Base-by-base conservation (phyloP, 2,329 filamentous ascomycete genomes). In the Aspergillus aculeatus region DNA sequence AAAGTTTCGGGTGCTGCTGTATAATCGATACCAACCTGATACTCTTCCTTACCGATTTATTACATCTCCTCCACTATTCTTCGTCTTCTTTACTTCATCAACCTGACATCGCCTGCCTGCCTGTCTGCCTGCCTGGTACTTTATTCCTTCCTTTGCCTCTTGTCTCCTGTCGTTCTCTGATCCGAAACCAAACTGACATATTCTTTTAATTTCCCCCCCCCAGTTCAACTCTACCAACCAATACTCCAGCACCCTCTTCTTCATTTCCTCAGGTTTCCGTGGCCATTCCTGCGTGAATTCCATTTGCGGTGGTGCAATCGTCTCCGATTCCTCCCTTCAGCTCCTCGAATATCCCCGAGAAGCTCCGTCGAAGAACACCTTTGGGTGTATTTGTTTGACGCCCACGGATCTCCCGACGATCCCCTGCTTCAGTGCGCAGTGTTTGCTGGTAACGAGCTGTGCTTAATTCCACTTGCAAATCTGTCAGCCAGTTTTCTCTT, bases 351-450 rank as follows among this genome's bases (percentile, higher is more conserved):
- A 55, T 32, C 53, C 53, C 53, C 53, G 53, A 55, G 53, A 55
- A 48, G 53, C 53, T 48, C 53, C 53, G 53, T 55, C 53, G 52
- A 55, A 55, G 41, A 55, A 44, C 41, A 24, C 53, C 24, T 55
- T 29, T 47, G 19, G 47, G 44, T 61, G 29, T 38, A 47, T 31
- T 21, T 24, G 29, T 54, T 56, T 50, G 49, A 35, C 50, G 44
- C 47, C 56, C 56, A 54, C 59, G 53, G 53, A 55, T 41, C 21
- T 41, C 31, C 35, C 19, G 48, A 47, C 55, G 47, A 50, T 31
- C 51, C 24, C 29, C 50, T 54, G 24, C 54, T 24, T 47, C 24
- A 38, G 11, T 26, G 38, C 53, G 24, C 54, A 31, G 19, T 41
- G 52, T 29, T 38, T 29, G 29, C 51, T 49, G n/a, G 23, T 23